Conservation (phyloP, 164 flowering plant genomes). For the Buxus sempervirens region DNA sequence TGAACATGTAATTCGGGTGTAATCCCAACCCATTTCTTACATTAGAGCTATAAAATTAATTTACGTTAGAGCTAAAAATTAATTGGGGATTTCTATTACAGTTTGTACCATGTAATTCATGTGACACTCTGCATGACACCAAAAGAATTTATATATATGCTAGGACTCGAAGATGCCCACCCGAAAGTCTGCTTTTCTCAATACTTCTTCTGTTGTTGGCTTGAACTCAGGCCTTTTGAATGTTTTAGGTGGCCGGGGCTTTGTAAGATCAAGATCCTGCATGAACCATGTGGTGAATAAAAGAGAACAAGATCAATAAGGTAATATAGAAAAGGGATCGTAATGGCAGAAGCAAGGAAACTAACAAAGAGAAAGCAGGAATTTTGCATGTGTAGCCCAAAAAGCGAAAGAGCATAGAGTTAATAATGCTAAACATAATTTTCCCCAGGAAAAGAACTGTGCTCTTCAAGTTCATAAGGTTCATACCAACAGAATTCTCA, state of each 20-base stretch:
- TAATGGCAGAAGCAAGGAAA: background rate
- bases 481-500: too few relatives aligned
- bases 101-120: background rate
- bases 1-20: too few relatives aligned
- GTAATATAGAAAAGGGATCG: background rate
- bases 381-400: too few relatives aligned
- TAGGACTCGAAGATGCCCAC: constrained; percentile 25
- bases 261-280: constrained; percentile 79
- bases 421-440: too few relatives aligned
- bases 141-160: too few relatives aligned
- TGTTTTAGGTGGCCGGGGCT: constrained; percentile 42
- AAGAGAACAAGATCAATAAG: background rate
- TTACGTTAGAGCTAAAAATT: too few relatives aligned
- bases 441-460: too few relatives aligned
- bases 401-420: too few relatives aligned
- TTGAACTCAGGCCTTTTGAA: constrained; percentile 41
- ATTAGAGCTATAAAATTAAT: too few relatives aligned
- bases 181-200: constrained; percentile 84
- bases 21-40: too few relatives aligned
- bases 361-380: background rate
- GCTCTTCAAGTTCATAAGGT: too few relatives aligned
- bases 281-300: constrained; percentile 1
- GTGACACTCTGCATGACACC: background rate
- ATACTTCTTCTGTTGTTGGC: constrained; percentile 67
- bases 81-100: background rate